phyloP scores from a whole-genome alignment of 768 basidiomycete species.

The Leccinum aurantiacum region DNA sequence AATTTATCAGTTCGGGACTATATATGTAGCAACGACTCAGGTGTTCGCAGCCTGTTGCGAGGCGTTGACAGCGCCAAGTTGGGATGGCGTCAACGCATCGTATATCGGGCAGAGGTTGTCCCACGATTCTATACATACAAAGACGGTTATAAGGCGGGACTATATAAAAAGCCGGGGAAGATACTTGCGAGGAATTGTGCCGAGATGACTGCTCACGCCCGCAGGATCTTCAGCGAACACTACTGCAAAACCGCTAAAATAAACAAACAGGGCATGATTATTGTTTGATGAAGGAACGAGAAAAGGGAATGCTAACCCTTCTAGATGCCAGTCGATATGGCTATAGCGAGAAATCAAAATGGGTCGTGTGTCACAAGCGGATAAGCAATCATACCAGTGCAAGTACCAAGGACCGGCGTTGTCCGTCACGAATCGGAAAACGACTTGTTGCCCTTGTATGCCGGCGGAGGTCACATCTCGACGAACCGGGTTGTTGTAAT shows the following conservation, averaged over 20 bases:
- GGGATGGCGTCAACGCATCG: constrained; percentile 17
- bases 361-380: neutral
- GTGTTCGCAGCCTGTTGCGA: constrained; percentile 22
- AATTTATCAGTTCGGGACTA: constrained; percentile 6
- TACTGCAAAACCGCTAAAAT: constrained; percentile 27
- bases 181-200: constrained; percentile 16
- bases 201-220: constrained; percentile 17
- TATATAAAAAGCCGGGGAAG: neutral
- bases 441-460: constrained; percentile 40
- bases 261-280: neutral
- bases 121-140: constrained; percentile 25
- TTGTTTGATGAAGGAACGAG: neutral
- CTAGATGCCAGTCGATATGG: constrained; percentile 33
- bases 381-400: constrained; percentile 32
- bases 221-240: constrained; percentile 28
- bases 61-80: constrained; percentile 20
- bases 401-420: constrained; percentile 62
- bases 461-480: constrained; percentile 32
- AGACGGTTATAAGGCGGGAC: neutral
- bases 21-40: constrained; percentile 11
- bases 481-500: constrained; percentile 38
- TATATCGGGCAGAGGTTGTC: constrained; percentile 26
- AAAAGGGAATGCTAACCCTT: constrained; percentile 15
- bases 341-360: constrained; percentile 12
- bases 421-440: constrained; percentile 59